Evolutionary conservation across 352 stramenopile genomes (phyloP).

Genomic region (Pelagophyceae sp.): DNA sequence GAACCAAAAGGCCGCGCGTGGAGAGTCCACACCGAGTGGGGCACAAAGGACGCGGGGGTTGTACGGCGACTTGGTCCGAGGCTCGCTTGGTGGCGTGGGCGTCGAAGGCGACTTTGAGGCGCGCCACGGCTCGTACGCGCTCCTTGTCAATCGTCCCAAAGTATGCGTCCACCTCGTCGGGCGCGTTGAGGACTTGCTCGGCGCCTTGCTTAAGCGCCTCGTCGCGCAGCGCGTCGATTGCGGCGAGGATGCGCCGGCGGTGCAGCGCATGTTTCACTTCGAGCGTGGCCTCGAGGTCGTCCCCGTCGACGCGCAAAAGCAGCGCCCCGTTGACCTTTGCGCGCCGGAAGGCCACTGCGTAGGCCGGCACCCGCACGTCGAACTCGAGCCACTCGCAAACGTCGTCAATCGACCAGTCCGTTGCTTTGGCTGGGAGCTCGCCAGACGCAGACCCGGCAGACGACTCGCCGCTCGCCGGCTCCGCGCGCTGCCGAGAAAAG

Average conservation of each 20-base stretch:
- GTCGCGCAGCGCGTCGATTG: slow-evolving; percentile 19
- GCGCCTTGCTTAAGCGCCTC: slow-evolving; percentile 14
- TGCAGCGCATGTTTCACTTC: slow-evolving; percentile 31
- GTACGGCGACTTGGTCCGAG: slow-evolving; percentile 7
- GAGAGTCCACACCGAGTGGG: too few species aligned
- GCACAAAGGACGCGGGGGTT: too few species aligned
- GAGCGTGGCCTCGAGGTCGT: slow-evolving; percentile 37
- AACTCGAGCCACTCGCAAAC: slow-evolving; percentile 36
- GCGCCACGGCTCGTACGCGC: slow-evolving; percentile 29
- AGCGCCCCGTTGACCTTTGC: slow-evolving; percentile 38
- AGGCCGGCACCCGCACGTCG: slow-evolving; percentile 29
- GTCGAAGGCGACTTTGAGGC: slow-evolving; percentile 36
- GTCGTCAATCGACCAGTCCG: slow-evolving; percentile 29
- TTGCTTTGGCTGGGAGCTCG: too few species aligned
- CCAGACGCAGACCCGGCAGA: too few species aligned
- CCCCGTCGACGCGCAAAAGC: slow-evolving; percentile 33
- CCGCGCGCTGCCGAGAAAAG: background rate
- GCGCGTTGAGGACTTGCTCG: slow-evolving; percentile 1
- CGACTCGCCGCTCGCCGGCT: background rate
- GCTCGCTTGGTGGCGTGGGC: background rate
- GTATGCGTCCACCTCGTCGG: slow-evolving; percentile 36
- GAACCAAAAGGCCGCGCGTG: too few species aligned
- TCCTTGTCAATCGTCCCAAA: slow-evolving; percentile 34
- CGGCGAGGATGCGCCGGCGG: slow-evolving; percentile 28
- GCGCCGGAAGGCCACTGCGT: slow-evolving; percentile 29